These are phyloP conservation scores for Datura wrightii DNA, from an alignment of 257 asterid species.

Conservation along the genomic window DNA sequence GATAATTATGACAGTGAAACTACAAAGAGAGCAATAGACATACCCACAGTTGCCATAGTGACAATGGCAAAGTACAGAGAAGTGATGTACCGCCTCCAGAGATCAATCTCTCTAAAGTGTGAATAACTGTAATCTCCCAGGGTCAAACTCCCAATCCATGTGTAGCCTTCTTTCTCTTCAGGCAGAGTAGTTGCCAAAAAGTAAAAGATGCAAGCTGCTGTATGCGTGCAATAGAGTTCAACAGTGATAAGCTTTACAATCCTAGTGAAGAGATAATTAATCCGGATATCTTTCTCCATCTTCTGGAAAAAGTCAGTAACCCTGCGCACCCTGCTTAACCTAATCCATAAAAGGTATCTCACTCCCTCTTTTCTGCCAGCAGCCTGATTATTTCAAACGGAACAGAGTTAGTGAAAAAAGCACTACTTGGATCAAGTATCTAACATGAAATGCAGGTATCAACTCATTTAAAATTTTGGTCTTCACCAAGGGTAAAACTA, in stretches of 20 bases:
- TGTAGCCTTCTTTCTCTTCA: slow-evolving; percentile 78
- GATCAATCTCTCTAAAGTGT: slow-evolving; percentile 76
- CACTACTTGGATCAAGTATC: slow-evolving; percentile 11
- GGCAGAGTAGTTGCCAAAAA: slow-evolving; percentile 92
- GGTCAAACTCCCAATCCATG: slow-evolving; percentile 97
- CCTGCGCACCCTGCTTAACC: slow-evolving; percentile 83
- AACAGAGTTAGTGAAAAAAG: not conserved
- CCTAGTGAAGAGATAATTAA: slow-evolving; percentile 84
- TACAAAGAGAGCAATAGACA: slow-evolving; percentile 38
- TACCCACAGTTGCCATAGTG: slow-evolving; percentile 98
- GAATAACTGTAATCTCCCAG: slow-evolving; percentile 83
- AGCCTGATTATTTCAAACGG: slow-evolving; percentile 47
- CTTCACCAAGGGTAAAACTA: not conserved
- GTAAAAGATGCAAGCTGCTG: slow-evolving; percentile 97
- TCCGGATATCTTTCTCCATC: slow-evolving; percentile 90
- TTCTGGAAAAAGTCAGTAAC: slow-evolving; percentile 61
- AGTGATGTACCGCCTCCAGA: slow-evolving; percentile 85
- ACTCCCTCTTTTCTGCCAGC: slow-evolving; percentile 69
- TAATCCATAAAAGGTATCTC: slow-evolving; percentile 84
- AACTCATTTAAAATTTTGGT: not conserved
- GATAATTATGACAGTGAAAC: not conserved
- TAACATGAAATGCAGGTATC: not conserved
- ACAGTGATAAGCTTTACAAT: slow-evolving; percentile 79
- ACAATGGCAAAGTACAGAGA: slow-evolving; percentile 90
- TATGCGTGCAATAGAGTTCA: slow-evolving; percentile 91